These are phyloP conservation scores for Leccinum ponderosum DNA, from an alignment of 1,284 basidiomycete genomes.

Conservation along the genomic window DNA sequence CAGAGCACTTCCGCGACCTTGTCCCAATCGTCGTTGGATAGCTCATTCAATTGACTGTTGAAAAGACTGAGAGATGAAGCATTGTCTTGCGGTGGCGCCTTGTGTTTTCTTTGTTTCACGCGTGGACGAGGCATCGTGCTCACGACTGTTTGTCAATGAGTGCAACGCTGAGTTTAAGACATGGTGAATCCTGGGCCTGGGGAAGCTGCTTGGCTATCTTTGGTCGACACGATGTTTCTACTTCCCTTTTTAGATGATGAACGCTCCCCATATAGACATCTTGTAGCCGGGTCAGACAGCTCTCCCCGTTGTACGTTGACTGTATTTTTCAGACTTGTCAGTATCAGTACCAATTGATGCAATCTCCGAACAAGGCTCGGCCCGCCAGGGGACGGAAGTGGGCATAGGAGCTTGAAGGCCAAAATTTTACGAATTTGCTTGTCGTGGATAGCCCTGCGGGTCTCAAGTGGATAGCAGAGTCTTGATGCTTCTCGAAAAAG, in stretches of 20 bases:
- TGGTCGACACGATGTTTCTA: background rate
- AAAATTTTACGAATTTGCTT: too few species aligned
- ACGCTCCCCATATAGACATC: background rate
- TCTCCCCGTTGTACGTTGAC: too few species aligned
- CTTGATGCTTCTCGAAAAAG: background rate
- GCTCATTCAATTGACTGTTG: constrained; percentile 18
- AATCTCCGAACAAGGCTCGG: too few species aligned
- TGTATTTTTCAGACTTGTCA: too few species aligned
- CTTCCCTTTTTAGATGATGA: background rate
- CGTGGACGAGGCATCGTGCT: constrained; percentile 32
- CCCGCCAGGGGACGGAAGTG: too few species aligned
- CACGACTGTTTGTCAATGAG: too few species aligned
- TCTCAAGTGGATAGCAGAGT: background rate
- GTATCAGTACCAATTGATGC: too few species aligned
- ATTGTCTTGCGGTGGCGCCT: background rate
- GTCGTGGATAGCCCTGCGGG: too few species aligned
- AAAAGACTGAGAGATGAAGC: background rate
- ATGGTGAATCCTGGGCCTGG: background rate
- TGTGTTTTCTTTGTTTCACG: constrained; percentile 23
- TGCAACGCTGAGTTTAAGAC: too few species aligned
- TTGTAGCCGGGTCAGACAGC: too few species aligned
- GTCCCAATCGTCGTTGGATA: constrained; percentile 42
- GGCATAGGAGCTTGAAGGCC: too few species aligned
- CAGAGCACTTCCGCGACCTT: constrained; percentile 47
- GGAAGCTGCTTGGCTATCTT: background rate